Percentiles rank a stretch among this genome's conserved stretches.
phyloP scores from a whole-genome alignment of 345 rosid genomes.

The Citrus sp. region DNA sequence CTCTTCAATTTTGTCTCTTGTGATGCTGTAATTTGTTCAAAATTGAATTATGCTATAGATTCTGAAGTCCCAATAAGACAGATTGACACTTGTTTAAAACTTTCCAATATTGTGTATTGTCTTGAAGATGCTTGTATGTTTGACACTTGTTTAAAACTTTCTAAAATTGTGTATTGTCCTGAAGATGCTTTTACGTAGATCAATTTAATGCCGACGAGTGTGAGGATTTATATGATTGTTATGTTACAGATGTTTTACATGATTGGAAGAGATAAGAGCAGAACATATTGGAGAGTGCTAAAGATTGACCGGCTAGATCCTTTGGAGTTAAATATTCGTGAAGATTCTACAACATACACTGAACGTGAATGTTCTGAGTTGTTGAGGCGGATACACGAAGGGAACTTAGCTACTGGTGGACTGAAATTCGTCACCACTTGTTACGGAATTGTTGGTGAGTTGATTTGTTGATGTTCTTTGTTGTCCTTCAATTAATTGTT shows the following conservation, averaged over 20 bases:
- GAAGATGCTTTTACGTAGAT: not conserved
- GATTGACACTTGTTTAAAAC: too few relatives aligned
- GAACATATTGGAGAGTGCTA: slow-evolving; percentile 73
- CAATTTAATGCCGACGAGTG: not conserved
- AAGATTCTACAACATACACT: slow-evolving; percentile 73
- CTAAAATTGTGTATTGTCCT: not conserved
- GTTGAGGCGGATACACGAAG: slow-evolving; percentile 85
- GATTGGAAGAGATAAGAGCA: slow-evolving; percentile 70
- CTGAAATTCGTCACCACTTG: slow-evolving; percentile 78
- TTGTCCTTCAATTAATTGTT: not conserved
- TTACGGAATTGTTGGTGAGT: slow-evolving; percentile 92
- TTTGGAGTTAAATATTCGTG: slow-evolving; percentile 67
- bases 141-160: too few relatives aligned
- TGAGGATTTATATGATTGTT: not conserved
- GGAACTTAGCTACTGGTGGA: slow-evolving; percentile 90
- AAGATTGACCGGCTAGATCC: slow-evolving; percentile 74
- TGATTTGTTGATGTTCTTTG: not conserved
- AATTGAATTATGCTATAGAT: not conserved
- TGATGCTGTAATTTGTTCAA: slow-evolving; percentile 1
- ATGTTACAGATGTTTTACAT: slow-evolving; percentile 66
- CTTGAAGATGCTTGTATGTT: too few relatives aligned
- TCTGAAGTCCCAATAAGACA: too few relatives aligned
- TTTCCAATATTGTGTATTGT: too few relatives aligned
- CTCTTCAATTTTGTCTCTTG: slow-evolving; percentile 2
- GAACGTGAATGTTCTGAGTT: slow-evolving; percentile 72